Evolutionary conservation across 2,329 filamentous ascomycete genomes (phyloP).

Genomic region (Colletotrichum liaoningense): DNA sequence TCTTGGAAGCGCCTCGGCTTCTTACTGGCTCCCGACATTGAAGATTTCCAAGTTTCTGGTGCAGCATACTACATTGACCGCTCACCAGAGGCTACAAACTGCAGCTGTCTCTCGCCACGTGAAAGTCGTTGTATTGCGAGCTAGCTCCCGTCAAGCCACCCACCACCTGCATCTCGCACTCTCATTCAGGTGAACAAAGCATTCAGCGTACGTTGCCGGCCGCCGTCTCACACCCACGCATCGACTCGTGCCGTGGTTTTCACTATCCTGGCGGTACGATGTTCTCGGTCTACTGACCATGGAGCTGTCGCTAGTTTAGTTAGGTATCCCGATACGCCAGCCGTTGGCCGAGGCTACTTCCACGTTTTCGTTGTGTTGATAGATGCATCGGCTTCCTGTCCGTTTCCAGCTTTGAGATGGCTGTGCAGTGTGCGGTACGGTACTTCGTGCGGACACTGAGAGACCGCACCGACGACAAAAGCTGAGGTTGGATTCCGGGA

Average conservation of each 20-base stretch:
- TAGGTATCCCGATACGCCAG: conserved; percentile 5
- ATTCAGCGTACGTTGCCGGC: conserved; percentile 18
- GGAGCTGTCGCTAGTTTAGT: conserved; percentile 20
- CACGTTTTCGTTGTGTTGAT: conserved; percentile 16
- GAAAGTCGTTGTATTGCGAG: not conserved
- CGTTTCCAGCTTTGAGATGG: not conserved
- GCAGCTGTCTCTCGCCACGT: not conserved
- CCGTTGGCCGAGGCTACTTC: conserved; percentile 6
- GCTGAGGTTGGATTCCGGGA: conserved; percentile 17
- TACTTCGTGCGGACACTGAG: not conserved
- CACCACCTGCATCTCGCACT: not conserved
- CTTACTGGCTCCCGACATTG: not conserved
- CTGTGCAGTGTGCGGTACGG: conserved; percentile 12
- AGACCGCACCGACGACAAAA: conserved; percentile 6
- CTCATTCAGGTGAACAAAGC: conserved; percentile 24
- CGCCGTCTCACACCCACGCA: conserved; percentile 12
- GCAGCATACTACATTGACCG: not conserved
- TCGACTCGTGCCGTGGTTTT: not conserved
- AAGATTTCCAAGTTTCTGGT: not conserved
- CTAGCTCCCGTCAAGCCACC: conserved; percentile 2
- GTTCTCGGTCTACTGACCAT: conserved; percentile 18
- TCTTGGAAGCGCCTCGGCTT: not conserved
- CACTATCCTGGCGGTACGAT: not conserved
- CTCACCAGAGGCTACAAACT: not conserved
- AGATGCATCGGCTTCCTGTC: conserved; percentile 13